Evolutionary conservation across 306 rosid genomes (phyloP).

Genomic region (Inga leiocalycina): DNA sequence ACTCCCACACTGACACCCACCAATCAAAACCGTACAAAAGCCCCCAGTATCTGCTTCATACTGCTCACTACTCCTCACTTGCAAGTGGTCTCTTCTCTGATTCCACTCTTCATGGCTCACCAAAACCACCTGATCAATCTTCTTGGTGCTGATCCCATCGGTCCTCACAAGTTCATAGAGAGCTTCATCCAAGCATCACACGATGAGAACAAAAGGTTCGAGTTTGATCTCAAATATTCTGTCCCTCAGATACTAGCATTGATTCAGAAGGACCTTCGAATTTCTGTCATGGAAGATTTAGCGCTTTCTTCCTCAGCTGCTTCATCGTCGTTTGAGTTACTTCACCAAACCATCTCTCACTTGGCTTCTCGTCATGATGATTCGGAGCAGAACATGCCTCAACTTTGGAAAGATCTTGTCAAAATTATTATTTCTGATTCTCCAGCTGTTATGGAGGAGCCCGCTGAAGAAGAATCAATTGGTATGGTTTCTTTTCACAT

Average conservation of each 20-base stretch:
- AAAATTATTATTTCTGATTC: background rate
- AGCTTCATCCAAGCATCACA: background rate
- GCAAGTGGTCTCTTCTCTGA: too few relatives aligned
- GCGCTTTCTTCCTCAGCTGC: background rate
- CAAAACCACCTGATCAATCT: too few relatives aligned
- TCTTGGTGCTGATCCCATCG: too few relatives aligned
- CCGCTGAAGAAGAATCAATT: background rate
- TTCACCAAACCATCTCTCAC: background rate
- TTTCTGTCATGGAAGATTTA: background rate
- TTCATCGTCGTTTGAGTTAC: background rate
- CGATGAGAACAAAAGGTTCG: too few relatives aligned
- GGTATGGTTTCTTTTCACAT: background rate
- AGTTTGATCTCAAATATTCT: background rate
- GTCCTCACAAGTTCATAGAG: background rate
- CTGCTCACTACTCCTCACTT: too few relatives aligned
- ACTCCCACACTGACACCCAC: too few relatives aligned
- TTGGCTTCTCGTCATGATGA: background rate
- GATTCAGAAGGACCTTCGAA: background rate
- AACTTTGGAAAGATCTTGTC: background rate
- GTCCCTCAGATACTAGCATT: background rate
- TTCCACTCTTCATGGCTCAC: too few relatives aligned
- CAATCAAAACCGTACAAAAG: too few relatives aligned
- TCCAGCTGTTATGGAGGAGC: background rate
- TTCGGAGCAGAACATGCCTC: background rate
- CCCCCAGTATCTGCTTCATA: too few relatives aligned